Percentiles rank a stretch among this genome's conserved stretches.
Conservation (phyloP, 1,284 basidiomycete species). For the Malassezia globosa region DNA sequence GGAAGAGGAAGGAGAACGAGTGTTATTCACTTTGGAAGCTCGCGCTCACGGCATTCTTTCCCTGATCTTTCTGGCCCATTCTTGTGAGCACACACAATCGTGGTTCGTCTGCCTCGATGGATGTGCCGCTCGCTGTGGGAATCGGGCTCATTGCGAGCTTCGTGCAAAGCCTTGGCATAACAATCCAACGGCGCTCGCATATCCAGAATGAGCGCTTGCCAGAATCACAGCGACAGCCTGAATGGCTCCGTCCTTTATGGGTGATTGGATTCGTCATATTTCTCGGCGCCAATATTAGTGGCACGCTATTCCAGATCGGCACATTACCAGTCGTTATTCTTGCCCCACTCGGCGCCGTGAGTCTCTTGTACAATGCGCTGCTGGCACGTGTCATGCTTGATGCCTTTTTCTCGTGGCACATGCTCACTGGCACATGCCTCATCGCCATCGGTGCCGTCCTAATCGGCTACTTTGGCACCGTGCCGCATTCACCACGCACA, state of each 20-base stretch:
- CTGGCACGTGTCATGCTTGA: constrained; percentile 76
- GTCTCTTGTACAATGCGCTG: constrained; percentile 86
- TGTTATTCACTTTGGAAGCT: too few species aligned
- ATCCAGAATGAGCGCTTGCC: constrained; percentile 69
- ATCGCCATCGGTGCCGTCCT: constrained; percentile 80
- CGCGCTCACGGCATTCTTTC: too few species aligned
- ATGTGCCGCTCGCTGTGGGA: constrained; percentile 14
- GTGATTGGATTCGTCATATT: constrained; percentile 58
- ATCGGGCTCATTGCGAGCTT: constrained; percentile 78
- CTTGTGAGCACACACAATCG: too few species aligned
- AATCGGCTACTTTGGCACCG: constrained; percentile 82
- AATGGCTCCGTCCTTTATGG: constrained; percentile 42
- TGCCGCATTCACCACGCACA: constrained; percentile 78
- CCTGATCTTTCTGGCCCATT: too few species aligned
- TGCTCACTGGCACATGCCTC: constrained; percentile 59
- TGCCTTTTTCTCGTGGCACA: constrained; percentile 71
- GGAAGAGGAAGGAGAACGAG: too few species aligned
- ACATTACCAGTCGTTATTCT: constrained; percentile 54
- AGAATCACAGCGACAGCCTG: constrained; percentile 43
- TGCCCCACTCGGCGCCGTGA: constrained; percentile 71
- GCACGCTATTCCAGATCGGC: constrained; percentile 88
- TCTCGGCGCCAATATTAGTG: constrained; percentile 67
- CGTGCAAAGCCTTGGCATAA: constrained; percentile 74
- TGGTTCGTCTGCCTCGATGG: too few species aligned
- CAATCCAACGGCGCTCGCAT: constrained; percentile 89